Conservation (phyloP, 2,329 filamentous ascomycete species). For the Chalaropsis thielavioides region DNA sequence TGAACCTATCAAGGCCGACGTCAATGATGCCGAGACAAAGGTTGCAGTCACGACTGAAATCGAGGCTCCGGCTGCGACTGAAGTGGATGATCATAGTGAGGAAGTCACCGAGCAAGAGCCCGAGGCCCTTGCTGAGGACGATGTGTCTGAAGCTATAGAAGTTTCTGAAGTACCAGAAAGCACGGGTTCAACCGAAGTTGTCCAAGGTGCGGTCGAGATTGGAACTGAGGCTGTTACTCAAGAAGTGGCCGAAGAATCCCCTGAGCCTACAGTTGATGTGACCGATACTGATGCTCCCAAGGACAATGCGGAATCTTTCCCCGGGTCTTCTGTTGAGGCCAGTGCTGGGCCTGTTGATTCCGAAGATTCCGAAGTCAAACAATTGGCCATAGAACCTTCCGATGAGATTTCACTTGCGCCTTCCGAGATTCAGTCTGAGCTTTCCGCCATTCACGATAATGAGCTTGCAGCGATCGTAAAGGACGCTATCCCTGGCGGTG, state of each 20-base stretch:
- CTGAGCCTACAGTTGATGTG: background rate
- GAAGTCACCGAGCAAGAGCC: background rate
- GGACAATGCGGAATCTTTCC: background rate
- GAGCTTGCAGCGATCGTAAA: conserved; percentile 9
- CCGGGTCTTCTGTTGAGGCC: background rate
- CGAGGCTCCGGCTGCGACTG: background rate
- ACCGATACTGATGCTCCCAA: background rate
- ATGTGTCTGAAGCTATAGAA: conserved; percentile 8
- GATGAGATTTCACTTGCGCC: conserved; percentile 3
- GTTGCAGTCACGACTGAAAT: conserved; percentile 1
- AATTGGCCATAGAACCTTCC: background rate
- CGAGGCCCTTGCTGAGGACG: background rate
- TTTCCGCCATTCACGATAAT: conserved; percentile 5
- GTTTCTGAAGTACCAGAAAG: conserved; percentile 11
- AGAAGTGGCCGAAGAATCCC: background rate
- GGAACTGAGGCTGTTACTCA: conserved; percentile 9
- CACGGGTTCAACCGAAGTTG: conserved; percentile 2
- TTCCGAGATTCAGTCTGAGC: conserved; percentile 8
- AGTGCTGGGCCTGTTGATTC: background rate
- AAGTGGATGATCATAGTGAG: background rate
- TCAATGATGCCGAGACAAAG: conserved; percentile 17
- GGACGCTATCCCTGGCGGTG: background rate
- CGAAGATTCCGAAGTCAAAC: background rate
- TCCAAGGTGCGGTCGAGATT: conserved; percentile 17
- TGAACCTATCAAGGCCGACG: background rate